Evolutionary conservation across 2,329 filamentous ascomycete species (phyloP).

Genomic region (Colletotrichum sansevieriae): DNA sequence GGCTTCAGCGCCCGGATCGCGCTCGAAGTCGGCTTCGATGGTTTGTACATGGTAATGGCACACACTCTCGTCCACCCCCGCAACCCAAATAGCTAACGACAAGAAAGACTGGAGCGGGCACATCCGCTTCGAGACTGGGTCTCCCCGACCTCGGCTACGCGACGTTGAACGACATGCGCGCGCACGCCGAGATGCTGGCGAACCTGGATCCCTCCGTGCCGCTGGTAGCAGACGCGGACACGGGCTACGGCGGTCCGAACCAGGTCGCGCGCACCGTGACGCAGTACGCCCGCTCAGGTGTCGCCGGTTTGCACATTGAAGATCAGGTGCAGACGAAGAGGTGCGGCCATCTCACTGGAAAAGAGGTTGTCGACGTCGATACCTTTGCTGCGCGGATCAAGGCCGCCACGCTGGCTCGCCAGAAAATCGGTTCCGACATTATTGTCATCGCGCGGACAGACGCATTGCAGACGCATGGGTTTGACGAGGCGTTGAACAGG

Average conservation of each 20-base stretch:
- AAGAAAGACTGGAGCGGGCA: conserved; percentile 71
- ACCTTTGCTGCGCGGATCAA: conserved; percentile 68
- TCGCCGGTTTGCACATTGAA: conserved; percentile 73
- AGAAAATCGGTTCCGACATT: conserved; percentile 65
- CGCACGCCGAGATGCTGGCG: conserved; percentile 75
- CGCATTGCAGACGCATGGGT: conserved; percentile 68
- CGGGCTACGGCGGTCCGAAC: conserved; percentile 66
- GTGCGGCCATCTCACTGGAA: conserved; percentile 74
- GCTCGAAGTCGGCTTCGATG: conserved; percentile 72
- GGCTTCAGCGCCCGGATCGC: conserved; percentile 75
- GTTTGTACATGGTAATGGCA: conserved; percentile 72
- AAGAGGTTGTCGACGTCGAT: conserved; percentile 66
- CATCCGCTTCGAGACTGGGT: conserved; percentile 70
- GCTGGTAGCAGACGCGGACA: conserved; percentile 73
- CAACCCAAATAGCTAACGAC: background rate
- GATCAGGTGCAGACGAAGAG: conserved; percentile 75
- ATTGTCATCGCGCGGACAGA: conserved; percentile 76
- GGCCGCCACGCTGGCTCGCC: conserved; percentile 65
- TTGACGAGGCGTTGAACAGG: conserved; percentile 66
- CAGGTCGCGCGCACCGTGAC: conserved; percentile 67
- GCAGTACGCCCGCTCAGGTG: conserved; percentile 66
- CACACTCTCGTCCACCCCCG: background rate
- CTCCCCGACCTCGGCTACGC: conserved; percentile 74
- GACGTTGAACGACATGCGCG: conserved; percentile 72
- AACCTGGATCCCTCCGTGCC: conserved; percentile 67